phyloP scores from a whole-genome alignment of 1,284 basidiomycete genomes.

The Rhodotorula sp. region DNA sequence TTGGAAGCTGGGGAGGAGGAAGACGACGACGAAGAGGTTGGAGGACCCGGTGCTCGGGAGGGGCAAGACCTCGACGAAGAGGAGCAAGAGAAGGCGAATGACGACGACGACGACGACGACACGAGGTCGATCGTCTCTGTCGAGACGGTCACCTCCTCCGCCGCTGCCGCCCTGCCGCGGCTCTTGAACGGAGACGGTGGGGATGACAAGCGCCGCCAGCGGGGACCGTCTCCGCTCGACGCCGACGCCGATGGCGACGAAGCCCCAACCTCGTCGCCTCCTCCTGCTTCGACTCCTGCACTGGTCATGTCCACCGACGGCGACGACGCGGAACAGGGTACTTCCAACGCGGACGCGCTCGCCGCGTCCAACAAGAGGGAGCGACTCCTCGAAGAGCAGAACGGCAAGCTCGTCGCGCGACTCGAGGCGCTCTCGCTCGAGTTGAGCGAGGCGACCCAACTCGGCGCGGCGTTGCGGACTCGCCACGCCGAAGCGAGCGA shows the following conservation, averaged over 20 bases:
- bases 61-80: constrained; percentile 38
- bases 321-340: too few species aligned
- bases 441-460: constrained; percentile 71
- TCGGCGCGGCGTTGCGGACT: constrained; percentile 69
- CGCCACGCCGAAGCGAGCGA: constrained; percentile 76
- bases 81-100: constrained; percentile 44
- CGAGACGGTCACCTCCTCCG: constrained; percentile 19
- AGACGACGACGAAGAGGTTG: constrained; percentile 51
- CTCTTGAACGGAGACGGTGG: not conserved
- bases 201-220: constrained; percentile 49
- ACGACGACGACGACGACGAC: constrained; percentile 52
- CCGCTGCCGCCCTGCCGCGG: constrained; percentile 45
- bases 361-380: constrained; percentile 38
- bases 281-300: not conserved
- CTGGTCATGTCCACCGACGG: constrained; percentile 28
- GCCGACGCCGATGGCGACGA: not conserved
- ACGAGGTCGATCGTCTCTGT: constrained; percentile 39
- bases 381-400: constrained; percentile 52
- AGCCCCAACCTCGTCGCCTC: constrained; percentile 5
- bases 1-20: constrained; percentile 39
- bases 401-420: constrained; percentile 67
- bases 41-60: too few species aligned
- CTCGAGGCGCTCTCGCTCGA: constrained; percentile 69
- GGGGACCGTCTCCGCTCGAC: constrained; percentile 7
- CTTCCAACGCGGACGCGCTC: too few species aligned